Evolutionary conservation across 345 rosid species (phyloP).

Genomic region (Citrus maxima): DNA sequence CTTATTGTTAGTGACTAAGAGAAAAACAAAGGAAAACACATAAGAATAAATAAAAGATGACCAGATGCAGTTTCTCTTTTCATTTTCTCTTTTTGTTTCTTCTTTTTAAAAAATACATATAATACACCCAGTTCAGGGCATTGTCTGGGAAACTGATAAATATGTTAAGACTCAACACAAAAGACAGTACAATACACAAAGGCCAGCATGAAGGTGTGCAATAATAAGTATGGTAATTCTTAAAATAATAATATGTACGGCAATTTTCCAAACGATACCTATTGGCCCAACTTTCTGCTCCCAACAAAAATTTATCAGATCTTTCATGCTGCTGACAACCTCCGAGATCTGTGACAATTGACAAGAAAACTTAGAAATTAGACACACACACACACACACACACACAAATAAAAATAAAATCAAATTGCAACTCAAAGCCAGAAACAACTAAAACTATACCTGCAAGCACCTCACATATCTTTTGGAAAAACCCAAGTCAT

Average conservation of each 20-base stretch:
- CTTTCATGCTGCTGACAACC: conserved; percentile 98
- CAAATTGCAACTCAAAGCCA: not conserved
- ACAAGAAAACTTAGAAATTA: not conserved
- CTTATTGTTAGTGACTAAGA: not conserved
- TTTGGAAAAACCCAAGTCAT: conserved; percentile 94
- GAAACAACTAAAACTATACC: conserved; percentile 39
- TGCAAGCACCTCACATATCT: conserved; percentile 94
- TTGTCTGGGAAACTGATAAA: not conserved
- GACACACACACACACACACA: not conserved
- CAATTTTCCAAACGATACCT: conserved; percentile 37
- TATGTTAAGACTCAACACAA: not conserved
- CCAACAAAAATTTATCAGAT: conserved; percentile 78
- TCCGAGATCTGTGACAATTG: conserved; percentile 65
- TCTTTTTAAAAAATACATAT: too few species aligned
- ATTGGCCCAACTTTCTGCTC: conserved; percentile 79
- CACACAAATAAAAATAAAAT: not conserved
- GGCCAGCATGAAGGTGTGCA: not conserved
- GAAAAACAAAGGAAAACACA: not conserved
- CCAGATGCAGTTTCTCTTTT: not conserved
- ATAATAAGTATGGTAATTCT: not conserved
- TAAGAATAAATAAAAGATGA: not conserved
- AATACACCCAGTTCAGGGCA: not conserved
- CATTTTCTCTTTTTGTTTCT: too few species aligned
- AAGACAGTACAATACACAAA: not conserved
- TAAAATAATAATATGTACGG: not conserved